phyloP scores from a whole-genome alignment of 1,284 basidiomycete species.

The Ustilago tritici region DNA sequence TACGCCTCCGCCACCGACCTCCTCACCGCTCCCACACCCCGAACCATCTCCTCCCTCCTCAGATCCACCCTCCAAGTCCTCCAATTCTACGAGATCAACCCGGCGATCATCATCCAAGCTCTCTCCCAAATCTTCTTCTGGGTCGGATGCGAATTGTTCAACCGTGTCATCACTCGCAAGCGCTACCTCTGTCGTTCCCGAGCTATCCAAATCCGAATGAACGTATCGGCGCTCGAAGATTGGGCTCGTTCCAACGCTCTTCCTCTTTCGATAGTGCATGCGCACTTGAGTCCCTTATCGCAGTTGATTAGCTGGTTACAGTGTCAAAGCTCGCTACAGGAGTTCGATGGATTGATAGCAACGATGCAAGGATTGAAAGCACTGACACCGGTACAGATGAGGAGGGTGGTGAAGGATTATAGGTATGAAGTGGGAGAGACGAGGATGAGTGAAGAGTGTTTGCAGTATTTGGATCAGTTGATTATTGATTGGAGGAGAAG shows the following conservation, averaged over 20 bases:
- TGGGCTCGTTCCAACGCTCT: constrained; percentile 87
- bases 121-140: constrained; percentile 97
- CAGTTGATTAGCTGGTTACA: constrained; percentile 90
- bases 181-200: constrained; percentile 91
- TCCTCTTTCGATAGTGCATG: constrained; percentile 79
- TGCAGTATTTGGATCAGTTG: constrained; percentile 89
- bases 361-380: constrained; percentile 87
- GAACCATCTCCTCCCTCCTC: constrained; percentile 82
- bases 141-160: constrained; percentile 87
- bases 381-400: constrained; percentile 94
- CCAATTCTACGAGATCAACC: constrained; percentile 89
- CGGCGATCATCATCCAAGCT: constrained; percentile 86
- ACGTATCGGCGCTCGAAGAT: constrained; percentile 86
- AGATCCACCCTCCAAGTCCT: constrained; percentile 88
- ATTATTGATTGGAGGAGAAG: constrained; percentile 93
- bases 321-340: constrained; percentile 74
- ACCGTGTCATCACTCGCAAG: constrained; percentile 93
- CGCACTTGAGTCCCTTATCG: constrained; percentile 84
- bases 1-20: constrained; percentile 47
- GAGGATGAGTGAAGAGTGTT: constrained; percentile 91
- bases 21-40: constrained; percentile 71
- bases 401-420: constrained; percentile 91
- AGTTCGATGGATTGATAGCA: constrained; percentile 87
- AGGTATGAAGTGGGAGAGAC: constrained; percentile 93
- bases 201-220: constrained; percentile 90